Base-by-base conservation (phyloP, 2,329 filamentous ascomycete genomes). In the Leptographium flavum region DNA sequence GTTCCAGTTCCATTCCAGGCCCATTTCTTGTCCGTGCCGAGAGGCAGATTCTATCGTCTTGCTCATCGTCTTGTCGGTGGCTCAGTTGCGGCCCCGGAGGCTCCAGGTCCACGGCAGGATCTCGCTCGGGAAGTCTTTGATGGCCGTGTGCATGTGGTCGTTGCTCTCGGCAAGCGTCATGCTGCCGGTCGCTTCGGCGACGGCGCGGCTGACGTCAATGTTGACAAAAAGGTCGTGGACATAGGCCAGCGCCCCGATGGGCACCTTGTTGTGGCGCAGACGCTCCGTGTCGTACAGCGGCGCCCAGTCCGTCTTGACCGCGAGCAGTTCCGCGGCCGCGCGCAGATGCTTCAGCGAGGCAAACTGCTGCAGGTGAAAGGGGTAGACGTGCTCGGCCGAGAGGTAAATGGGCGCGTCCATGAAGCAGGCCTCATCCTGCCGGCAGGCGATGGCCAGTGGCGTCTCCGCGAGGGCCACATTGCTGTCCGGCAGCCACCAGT, bases 311-410 rank as follows among this genome's bases (percentile, higher is more conserved):
- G 14, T 2, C 25, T 45, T 43, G 3, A n/a, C 2, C 5, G 49
- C 50, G 2, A 54, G 42, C n/a, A 48, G 14, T 5, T 49, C 40
- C 7, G 47, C 46, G 7, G 41, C 36, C 13, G 15, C 28, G 25
- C 37, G 43, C 9, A 53, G 46, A 9, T n/a, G 31, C 8, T 19
- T 32, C 21, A 57, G 48, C 2, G 28, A 35, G 1, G 28, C 31
- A 37, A 53, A 55, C 19, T 47, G 43, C 10, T 49, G 43, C 32
- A 49, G 55, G 49, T 55, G 51, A 45, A 50, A 53, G 4, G 22
- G 50, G 44, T 50, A 54, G 19, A 56, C 43, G 44, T 55, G 53
- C 49, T 57, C 55, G 27, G 49, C 54, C 1, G 50, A 50, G 31
- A 56, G 45, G 48, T 54, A 53, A 22, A 55, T 40, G 15, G 15